phyloP scores from a whole-genome alignment of 345 rosid species.

The Citrus maxima region DNA sequence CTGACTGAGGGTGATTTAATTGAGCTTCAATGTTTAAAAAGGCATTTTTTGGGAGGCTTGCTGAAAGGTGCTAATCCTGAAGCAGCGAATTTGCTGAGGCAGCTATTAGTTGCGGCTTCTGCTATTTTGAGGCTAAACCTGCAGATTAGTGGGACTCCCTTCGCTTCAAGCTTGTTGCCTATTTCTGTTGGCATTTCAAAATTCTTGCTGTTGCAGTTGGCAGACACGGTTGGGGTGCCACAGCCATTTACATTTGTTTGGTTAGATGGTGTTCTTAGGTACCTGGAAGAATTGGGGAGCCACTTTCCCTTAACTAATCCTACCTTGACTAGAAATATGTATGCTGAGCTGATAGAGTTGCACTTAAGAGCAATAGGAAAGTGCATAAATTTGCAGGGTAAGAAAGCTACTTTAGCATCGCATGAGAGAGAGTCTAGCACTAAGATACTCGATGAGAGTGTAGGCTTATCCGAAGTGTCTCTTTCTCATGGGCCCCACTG shows the following conservation, averaged over 20 bases:
- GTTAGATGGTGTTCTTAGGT: conserved; percentile 80
- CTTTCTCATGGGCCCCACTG: conserved; percentile 32
- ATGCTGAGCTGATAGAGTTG: conserved; percentile 59
- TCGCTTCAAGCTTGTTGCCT: conserved; percentile 42
- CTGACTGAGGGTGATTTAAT: conserved; percentile 30
- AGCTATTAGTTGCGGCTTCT: conserved; percentile 62
- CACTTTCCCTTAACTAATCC: conserved; percentile 49
- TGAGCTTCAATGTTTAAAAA: conserved; percentile 31
- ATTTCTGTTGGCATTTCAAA: conserved; percentile 44
- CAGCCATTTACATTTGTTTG: conserved; percentile 55
- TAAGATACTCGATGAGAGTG: conserved; percentile 36
- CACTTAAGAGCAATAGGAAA: conserved; percentile 75
- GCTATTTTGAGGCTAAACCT: conserved; percentile 67
- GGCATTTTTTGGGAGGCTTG: conserved; percentile 40
- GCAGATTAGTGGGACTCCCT: conserved; percentile 32
- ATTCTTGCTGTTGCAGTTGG: conserved; percentile 56
- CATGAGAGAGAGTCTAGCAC: conserved; percentile 65
- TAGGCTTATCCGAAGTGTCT: conserved; percentile 30
- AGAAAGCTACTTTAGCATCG: conserved; percentile 65
- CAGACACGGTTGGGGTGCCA: conserved; percentile 38
- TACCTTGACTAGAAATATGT: conserved; percentile 31
- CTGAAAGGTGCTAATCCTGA: conserved; percentile 56
- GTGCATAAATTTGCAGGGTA: conserved; percentile 83
- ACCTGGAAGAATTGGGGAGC: conserved; percentile 71
- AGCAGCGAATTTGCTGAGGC: conserved; percentile 63